Evolutionary conservation across 106 monocot genomes (phyloP), one percentile per base, ranked within the genome.

Genomic region (Acorus gramineus): DNA sequence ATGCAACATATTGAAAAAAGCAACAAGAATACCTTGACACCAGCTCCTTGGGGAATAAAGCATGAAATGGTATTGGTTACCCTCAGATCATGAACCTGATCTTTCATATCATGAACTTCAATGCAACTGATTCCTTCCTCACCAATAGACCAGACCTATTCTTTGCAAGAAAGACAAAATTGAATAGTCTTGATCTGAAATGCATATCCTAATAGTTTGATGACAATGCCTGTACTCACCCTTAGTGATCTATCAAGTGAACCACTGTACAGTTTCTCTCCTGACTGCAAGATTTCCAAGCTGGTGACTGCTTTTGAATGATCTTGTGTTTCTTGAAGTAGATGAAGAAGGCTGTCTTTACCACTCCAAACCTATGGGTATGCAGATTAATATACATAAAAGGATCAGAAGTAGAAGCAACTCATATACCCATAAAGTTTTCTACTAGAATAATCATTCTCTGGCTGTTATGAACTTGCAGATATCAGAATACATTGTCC

Each of bases 251-350:
- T 82, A 71, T 82, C 82, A 14, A 78, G 60, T 6, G 82, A 82
- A 47, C 82, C 82, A 63, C 82, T 82, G 55, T 71, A 82, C 47
- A 82, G 10, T 54, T 74, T 82, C 46, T 71, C 78, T 65, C 74
- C 82, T 14, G 82, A 67, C 28, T 28, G 28, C 28, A 28, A 28
- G n/a, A 75, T 51, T 50, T 63, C 78, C 64, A 82, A 56, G 66
- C 78, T 82, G 64, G 82, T 82, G 50, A 82, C 75, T 4, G 78
- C 82, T 56, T 78, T 82, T 47, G 82, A 64, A 61, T 82, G 82
- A 28, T 82, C 82, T 10, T 55, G 74, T 51, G 57, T 48, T 71
- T 78, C 82, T 47, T 82, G 74, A 54, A 78, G 60, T 4, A 53
- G 71, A 42, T 78, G 70, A 68, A 28, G 28, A 28, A 78, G 59